Evolutionary conservation across 257 asterid species (phyloP).

Genomic region (Solanum medicagineum): DNA sequence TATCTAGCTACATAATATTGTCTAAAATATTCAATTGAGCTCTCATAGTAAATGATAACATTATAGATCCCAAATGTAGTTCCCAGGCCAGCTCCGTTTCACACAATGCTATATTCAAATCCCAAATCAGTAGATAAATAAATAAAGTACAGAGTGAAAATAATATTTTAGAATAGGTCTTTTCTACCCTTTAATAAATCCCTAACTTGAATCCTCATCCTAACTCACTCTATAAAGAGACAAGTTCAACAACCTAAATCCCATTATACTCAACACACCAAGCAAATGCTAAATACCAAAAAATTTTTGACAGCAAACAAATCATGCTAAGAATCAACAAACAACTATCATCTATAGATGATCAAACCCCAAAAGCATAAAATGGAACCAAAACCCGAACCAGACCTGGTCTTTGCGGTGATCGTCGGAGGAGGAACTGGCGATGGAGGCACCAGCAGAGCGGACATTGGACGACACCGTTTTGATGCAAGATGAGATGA

Average conservation of each 20-base stretch:
- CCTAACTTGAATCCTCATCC: not conserved
- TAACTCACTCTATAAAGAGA: not conserved
- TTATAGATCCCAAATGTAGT: not conserved
- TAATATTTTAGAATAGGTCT: not conserved
- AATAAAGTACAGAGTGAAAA: not conserved
- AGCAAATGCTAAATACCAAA: not conserved
- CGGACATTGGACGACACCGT: slow-evolving; percentile 39
- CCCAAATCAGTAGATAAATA: not conserved
- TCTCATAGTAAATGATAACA: not conserved
- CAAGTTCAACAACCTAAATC: not conserved
- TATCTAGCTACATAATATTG: not conserved
- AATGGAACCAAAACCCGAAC: not conserved
- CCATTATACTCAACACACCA: not conserved
- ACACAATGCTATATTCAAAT: not conserved
- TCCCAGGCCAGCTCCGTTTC: not conserved
- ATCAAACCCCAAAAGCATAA: not conserved
- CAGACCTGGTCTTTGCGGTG: slow-evolving; percentile 35
- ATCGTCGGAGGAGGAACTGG: slow-evolving; percentile 28
- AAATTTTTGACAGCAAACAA: not conserved
- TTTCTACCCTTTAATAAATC: not conserved
- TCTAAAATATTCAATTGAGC: not conserved
- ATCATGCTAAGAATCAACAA: not conserved
- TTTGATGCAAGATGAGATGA: slow-evolving; percentile 36
- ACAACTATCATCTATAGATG: not conserved
- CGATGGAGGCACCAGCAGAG: slow-evolving; percentile 34